A percentile compares a stretch with the other conserved stretches of the same genome.
Conservation (phyloP, 2,329 filamentous ascomycete species). For the Zelopaecilomyces penicillatus region DNA sequence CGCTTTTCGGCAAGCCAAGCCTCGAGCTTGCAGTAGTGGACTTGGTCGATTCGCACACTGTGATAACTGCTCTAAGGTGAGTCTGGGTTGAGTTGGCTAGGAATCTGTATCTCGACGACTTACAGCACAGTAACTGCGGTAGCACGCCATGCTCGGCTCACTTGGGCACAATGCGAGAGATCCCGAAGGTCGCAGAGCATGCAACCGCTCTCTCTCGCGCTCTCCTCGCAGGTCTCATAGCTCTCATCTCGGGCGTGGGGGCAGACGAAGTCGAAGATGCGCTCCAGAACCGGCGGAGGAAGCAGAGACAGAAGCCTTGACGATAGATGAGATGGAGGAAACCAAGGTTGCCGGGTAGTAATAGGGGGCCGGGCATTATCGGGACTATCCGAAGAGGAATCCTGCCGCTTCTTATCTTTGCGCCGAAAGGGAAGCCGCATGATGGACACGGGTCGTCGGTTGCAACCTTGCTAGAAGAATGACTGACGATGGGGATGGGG, state of each 20-base stretch:
- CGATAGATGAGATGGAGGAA: slow-evolving; percentile 33
- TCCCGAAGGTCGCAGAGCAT: slow-evolving; percentile 92
- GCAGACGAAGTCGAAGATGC: slow-evolving; percentile 75
- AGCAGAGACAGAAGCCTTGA: slow-evolving; percentile 43
- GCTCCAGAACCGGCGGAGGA: slow-evolving; percentile 60
- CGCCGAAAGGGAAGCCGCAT: slow-evolving; percentile 31
- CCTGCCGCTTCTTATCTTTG: slow-evolving; percentile 29
- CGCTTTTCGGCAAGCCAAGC: slow-evolving; percentile 71
- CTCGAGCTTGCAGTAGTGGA: slow-evolving; percentile 90
- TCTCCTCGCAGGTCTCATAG: slow-evolving; percentile 77
- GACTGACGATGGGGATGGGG: neutral
- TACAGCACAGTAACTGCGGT: slow-evolving; percentile 50
- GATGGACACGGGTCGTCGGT: slow-evolving; percentile 5
- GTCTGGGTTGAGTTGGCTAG: neutral
- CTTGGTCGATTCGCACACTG: slow-evolving; percentile 84
- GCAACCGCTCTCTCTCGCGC: slow-evolving; percentile 69
- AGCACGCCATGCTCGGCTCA: slow-evolving; percentile 64
- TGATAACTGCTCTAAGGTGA: slow-evolving; percentile 54
- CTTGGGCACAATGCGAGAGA: slow-evolving; percentile 68
- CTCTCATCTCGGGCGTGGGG: slow-evolving; percentile 70
- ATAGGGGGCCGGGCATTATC: slow-evolving; percentile 21
- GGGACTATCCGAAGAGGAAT: slow-evolving; percentile 15
- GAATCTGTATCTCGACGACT: slow-evolving; percentile 25
- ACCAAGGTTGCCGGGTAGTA: slow-evolving; percentile 18
- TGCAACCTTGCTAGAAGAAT: too few species aligned